These are phyloP conservation scores for Phytopythium chamaehyphon DNA, from an alignment of 352 stramenopile species.

Conservation along the genomic window DNA sequence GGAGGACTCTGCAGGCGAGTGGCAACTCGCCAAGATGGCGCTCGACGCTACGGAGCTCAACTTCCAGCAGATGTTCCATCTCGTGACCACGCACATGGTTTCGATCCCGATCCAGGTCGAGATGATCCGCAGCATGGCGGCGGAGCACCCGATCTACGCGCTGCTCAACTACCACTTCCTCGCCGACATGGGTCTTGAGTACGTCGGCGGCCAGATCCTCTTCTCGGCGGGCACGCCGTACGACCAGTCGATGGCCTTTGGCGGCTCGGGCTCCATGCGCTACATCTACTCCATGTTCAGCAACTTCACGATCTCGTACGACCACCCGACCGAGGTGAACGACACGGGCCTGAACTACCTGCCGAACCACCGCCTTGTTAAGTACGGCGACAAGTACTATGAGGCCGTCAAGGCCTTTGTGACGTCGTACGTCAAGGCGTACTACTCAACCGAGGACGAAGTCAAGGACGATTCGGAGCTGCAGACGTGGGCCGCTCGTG, in stretches of 20 bases:
- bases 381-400: constrained; percentile 24
- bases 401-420: constrained; percentile 34
- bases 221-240: constrained; percentile 21
- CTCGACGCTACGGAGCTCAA: constrained; percentile 28
- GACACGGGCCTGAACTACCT: constrained; percentile 16
- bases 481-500: constrained; percentile 30
- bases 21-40: constrained; percentile 37
- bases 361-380: constrained; percentile 18
- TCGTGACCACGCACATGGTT: constrained; percentile 23
- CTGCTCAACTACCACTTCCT: constrained; percentile 36
- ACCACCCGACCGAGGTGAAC: constrained; percentile 19
- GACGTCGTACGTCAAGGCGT: constrained; percentile 22
- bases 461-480: constrained; percentile 31
- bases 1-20: constrained; percentile 18
- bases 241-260: constrained; percentile 31
- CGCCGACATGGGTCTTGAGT: constrained; percentile 33
- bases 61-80: constrained; percentile 27
- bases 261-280: constrained; percentile 23
- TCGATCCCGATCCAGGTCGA: constrained; percentile 36
- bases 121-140: constrained; percentile 26
- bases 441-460: constrained; percentile 21
- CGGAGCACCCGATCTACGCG: constrained; percentile 28
- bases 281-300: constrained; percentile 22
- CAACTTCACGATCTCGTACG: constrained; percentile 14
- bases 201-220: constrained; percentile 19